A percentile compares a stretch with the other conserved stretches of the same genome.
Conservation (phyloP, 441 rosid genomes). For the Manihot esculenta region DNA sequence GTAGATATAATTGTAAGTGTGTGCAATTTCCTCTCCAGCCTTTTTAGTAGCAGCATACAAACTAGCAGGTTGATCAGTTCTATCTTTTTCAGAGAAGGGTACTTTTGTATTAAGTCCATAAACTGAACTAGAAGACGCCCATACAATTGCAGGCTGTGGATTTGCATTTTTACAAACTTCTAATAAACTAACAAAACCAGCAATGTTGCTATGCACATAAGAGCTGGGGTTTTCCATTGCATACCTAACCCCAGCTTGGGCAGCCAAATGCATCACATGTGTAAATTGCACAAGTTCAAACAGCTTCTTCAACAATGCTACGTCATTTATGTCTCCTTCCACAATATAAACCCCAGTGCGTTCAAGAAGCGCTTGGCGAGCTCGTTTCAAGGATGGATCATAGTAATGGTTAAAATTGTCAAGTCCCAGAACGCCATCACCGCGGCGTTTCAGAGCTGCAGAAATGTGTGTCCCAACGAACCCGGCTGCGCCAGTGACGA, state of each 20-base stretch:
- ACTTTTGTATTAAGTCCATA: conserved; percentile 93
- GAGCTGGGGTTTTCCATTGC: conserved; percentile 96
- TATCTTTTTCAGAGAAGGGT: conserved; percentile 87
- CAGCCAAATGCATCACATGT: conserved; percentile 97
- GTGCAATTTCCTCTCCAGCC: conserved; percentile 98
- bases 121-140: conserved; percentile 98
- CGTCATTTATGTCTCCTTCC: conserved; percentile 92
- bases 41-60: conserved; percentile 96
- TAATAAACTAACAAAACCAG: conserved; percentile 82
- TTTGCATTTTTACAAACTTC: conserved; percentile 84
- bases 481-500: conserved; percentile 98
- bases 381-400: conserved; percentile 80
- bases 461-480: conserved; percentile 96
- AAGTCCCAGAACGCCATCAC: conserved; percentile 87
- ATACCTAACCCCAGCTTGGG: conserved; percentile 98
- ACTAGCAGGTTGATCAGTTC: conserved; percentile 98
- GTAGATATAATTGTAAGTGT: conserved; percentile 90
- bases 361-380: conserved; percentile 81
- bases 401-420: conserved; percentile 94
- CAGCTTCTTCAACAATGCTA: conserved; percentile 59
- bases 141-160: conserved; percentile 92
- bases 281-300: conserved; percentile 81
- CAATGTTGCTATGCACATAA: conserved; percentile 92
- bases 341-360: conserved; percentile 72
- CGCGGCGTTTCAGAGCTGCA: conserved; percentile 79